Percentiles rank a stretch among this genome's conserved stretches.
These are phyloP conservation scores for Euphorbia lathyris DNA, from an alignment of 345 rosid species.

Conservation along the genomic window DNA sequence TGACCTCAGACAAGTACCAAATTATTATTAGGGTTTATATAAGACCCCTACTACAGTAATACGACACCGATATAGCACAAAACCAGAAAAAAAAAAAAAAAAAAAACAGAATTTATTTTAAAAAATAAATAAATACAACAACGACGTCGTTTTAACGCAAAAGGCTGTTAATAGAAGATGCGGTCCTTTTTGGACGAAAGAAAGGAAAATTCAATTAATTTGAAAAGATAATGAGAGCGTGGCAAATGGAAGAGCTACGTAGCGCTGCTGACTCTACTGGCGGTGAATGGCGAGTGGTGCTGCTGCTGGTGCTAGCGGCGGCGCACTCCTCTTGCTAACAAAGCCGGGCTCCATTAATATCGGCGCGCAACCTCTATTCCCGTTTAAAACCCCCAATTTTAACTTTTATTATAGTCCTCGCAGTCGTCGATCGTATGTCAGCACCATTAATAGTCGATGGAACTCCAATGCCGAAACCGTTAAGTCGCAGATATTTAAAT, in stretches of 20 bases:
- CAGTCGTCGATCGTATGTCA: neutral
- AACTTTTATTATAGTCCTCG: neutral
- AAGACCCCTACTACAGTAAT: too few relatives aligned
- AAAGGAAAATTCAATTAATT: neutral
- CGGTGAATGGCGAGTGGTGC: slow-evolving; percentile 6
- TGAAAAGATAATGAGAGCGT: slow-evolving; percentile 31
- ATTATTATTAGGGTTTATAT: neutral
- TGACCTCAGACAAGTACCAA: neutral
- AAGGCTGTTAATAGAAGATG: neutral
- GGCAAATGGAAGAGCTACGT: slow-evolving; percentile 40
- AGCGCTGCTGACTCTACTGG: neutral
- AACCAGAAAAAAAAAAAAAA: too few relatives aligned
- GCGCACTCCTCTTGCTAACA: neutral
- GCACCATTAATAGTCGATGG: slow-evolving; percentile 21
- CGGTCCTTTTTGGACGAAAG: neutral
- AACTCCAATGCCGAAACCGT: slow-evolving; percentile 30
- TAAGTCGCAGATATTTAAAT: slow-evolving; percentile 21
- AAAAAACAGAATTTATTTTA: neutral
- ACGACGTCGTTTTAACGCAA: neutral
- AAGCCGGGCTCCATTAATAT: slow-evolving; percentile 1
- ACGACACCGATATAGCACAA: neutral
- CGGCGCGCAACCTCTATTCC: neutral
- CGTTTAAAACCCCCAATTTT: neutral
- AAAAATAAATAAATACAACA: neutral
- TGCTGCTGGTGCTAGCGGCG: slow-evolving; percentile 13